Evolutionary conservation across 129 eudicot species (phyloP).

Genomic region (Arctium lappa): DNA sequence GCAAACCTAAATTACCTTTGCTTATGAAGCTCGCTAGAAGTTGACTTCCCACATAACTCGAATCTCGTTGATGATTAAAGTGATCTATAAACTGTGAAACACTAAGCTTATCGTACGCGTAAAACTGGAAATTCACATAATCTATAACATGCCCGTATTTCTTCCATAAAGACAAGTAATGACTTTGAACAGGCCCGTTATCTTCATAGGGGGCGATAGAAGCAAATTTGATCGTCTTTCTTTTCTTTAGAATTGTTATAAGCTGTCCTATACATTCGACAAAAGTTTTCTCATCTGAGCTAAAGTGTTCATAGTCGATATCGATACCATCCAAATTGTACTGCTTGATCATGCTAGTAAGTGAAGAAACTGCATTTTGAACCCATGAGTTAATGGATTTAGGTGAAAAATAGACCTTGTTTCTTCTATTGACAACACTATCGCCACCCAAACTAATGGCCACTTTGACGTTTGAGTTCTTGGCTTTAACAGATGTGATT

Average conservation of each 20-base stretch:
- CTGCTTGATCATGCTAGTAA: constrained; percentile 41
- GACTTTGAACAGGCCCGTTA: constrained; percentile 33
- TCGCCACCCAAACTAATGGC: constrained; percentile 68
- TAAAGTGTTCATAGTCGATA: constrained; percentile 57
- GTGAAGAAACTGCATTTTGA: constrained; percentile 45
- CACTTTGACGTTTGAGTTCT: constrained; percentile 45
- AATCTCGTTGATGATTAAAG: constrained; percentile 22
- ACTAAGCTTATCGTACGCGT: constrained; percentile 39
- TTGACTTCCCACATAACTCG: constrained; percentile 35
- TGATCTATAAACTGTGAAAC: constrained; percentile 31
- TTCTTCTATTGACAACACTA: constrained; percentile 19
- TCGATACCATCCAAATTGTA: constrained; percentile 57
- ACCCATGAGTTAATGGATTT: constrained; percentile 55
- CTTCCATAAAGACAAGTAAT: constrained; percentile 50
- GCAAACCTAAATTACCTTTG: constrained; percentile 34
- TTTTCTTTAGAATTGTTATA: constrained; percentile 39
- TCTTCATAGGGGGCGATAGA: constrained; percentile 64
- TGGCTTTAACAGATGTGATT: constrained; percentile 30
- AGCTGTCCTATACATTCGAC: constrained; percentile 57
- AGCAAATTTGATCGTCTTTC: constrained; percentile 37
- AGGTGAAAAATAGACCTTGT: constrained; percentile 32
- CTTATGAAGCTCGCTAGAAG: constrained; percentile 44
- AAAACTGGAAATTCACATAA: constrained; percentile 61
- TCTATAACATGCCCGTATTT: constrained; percentile 50
- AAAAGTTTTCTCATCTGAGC: constrained; percentile 28